Evolutionary conservation across 2,329 filamentous ascomycete species (phyloP).

Genomic region (Pseudopyricularia javanii): DNA sequence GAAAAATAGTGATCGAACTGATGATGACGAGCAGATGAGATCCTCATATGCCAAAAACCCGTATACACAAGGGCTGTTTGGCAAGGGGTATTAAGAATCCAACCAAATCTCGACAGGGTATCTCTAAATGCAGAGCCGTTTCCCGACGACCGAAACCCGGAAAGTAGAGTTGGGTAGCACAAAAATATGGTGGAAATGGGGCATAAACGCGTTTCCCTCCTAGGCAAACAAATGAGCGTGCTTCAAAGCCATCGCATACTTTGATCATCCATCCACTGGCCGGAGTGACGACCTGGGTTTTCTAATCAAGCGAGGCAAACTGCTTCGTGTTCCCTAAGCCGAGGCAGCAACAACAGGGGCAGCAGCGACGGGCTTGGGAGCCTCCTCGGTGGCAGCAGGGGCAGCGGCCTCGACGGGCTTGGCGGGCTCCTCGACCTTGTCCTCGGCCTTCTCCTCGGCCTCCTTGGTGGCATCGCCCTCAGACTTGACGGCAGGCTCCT

Average conservation of each 20-base stretch:
- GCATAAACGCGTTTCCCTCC: neutral
- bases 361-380: constrained; percentile 23
- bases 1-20: neutral
- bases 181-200: neutral
- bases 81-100: constrained; percentile 4
- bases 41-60: neutral
- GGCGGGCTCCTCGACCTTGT: constrained; percentile 5
- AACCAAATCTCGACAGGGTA: constrained; percentile 33
- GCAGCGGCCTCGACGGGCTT: constrained; percentile 15
- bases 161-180: constrained; percentile 5
- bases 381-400: constrained; percentile 22
- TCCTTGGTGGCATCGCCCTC: constrained; percentile 23
- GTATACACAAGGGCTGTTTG: neutral
- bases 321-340: constrained; percentile 25
- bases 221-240: constrained; percentile 1
- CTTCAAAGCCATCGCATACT: constrained; percentile 15
- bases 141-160: constrained; percentile 26
- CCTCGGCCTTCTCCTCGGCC: constrained; percentile 15
- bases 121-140: constrained; percentile 46
- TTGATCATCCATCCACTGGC: constrained; percentile 1
- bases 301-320: neutral
- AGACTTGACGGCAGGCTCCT: constrained; percentile 2
- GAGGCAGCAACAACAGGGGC: constrained; percentile 37
- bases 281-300: neutral
- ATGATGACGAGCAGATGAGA: neutral